Evolutionary conservation across 306 rosid species (phyloP), one percentile per base, ranked within the genome.

Genomic region (Castanopsis chinensis): DNA sequence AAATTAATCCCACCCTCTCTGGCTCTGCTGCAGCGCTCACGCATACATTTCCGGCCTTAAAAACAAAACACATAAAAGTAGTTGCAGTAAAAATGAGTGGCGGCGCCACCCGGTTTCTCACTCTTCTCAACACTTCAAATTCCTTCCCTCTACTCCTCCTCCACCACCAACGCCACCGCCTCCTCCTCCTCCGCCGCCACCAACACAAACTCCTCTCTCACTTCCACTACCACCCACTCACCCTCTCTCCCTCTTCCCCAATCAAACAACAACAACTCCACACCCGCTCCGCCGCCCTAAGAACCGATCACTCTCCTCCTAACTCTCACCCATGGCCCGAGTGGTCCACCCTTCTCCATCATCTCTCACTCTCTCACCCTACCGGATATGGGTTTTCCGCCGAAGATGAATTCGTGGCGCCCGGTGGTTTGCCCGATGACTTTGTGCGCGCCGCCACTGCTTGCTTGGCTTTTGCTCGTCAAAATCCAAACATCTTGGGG

Each of bases 401-500:
- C 43, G 87, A 32, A 15, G 83, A 61, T 69, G 88, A 77, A 67
- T 57, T 83, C 82, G 32, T 71, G 74, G 72, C 53, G 28, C 71
- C 23, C 28, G 28, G 43, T 49, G 80, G 82, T 6, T 63, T 87
- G 35, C 59, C 84, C 2, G 75, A 56, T 18, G 79, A 79, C 32
- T 90, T 90, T 61, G 74, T 78, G 33, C 80, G 49, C 41, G 89
- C 89, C 17, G 92, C 91, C 19, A 60, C 17, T 60, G 94, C 93
- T 3, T 91, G 90, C 85, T 60, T 91, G 69, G 89, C 87, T 27
- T 92, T 94, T 58, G 90, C 98, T 0, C 85, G 88, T 21, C 89
- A 87, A 12, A 81, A 95, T 13, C 80, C 90, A 2, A 87, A 83
- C 35, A 90, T 92, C 72, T 67, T 95, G 61, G 82, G 94, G 98